Evolutionary conservation across 2,329 filamentous ascomycete species (phyloP).

Genomic region (Ceratocystis alfenasii): DNA sequence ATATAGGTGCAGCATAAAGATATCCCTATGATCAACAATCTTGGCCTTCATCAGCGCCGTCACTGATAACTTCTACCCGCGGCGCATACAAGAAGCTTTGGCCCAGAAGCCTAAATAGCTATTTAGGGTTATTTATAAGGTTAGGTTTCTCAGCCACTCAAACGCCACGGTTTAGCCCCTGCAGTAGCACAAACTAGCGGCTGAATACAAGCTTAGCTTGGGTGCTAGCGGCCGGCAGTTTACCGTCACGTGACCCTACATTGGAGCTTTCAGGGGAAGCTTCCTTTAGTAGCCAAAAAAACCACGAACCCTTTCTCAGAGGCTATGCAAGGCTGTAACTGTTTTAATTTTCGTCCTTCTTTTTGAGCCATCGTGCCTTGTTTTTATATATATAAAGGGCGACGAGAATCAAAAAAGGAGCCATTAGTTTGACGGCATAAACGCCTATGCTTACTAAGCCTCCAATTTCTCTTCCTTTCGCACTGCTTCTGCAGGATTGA

Average conservation of each 20-base stretch:
- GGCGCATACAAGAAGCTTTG: conserved; percentile 29
- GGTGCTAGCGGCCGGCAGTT: no score
- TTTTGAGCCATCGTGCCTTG: not conserved
- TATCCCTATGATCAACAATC: conserved; percentile 55
- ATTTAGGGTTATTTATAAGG: not conserved
- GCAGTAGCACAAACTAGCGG: not conserved
- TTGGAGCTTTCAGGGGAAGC: not conserved
- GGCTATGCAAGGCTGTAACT: not conserved
- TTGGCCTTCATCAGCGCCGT: conserved; percentile 47
- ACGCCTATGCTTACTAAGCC: not conserved
- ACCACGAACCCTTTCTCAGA: not conserved
- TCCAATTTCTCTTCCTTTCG: not conserved
- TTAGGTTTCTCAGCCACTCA: not conserved
- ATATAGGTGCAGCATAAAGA: conserved; percentile 46
- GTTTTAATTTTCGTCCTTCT: not conserved
- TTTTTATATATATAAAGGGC: not conserved
- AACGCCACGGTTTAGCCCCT: not conserved
- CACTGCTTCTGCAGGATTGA: not conserved
- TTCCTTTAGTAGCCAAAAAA: not conserved
- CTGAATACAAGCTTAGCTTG: not conserved
- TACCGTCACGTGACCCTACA: not conserved
- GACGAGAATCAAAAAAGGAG: not conserved
- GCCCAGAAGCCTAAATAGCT: not conserved
- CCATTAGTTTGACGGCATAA: not conserved
- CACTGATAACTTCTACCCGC: conserved; percentile 46